Evolutionary conservation across 805 yeast genomes (phyloP), one percentile per base, ranked within the genome.

Genomic region (Blastobotrys mokoenaii): DNA sequence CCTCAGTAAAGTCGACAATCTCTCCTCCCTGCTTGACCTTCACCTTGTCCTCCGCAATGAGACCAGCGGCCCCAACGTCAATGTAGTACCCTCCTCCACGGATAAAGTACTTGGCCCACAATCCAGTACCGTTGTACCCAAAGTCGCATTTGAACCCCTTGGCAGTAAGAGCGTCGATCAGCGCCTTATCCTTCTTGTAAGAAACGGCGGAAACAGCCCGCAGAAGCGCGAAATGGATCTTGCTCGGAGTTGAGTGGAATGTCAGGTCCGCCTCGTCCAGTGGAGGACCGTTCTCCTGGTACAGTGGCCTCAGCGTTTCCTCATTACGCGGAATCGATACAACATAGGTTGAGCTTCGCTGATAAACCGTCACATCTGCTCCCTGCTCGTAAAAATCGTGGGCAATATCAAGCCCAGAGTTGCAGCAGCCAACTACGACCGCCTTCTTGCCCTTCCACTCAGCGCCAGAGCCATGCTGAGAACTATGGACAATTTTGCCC

Each of bases 31-130:
- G 64, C 22, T 34, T 34, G 41, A 71, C 54, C 29, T 59, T 56
- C 46, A 71, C 64, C 47, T 65, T 65, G 11, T 68, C 71, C 10
- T 68, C 66, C 33, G 59, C 56, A 46, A 71, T 67, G 46, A 66
- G 55, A 36, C 60, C 62, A 27, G 72, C 66, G 47, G 69, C 64
- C 7, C 76, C 76, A 38, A 68, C 72, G 49, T 71, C 73, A 45
- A 67, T 67, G 51, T 71, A 71, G 52, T 70, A 71, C 34, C 76
- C 76, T 0, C 74, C 73, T 29, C 72, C 72, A 52, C 69, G 61
- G 43, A 71, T 57, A 49, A 58, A 59, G 49, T 67, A 66, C 44
- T 65, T 55, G 17, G 70, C 68, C 45, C 65, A 65, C 43, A 70
- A 51, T 2, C 76, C 75, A 35, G 72, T 66, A 29, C 63, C 69